Evolutionary conservation across 805 yeast genomes (phyloP), one percentile per base, ranked within the genome.

Genomic region (Candida yuanshanica): DNA sequence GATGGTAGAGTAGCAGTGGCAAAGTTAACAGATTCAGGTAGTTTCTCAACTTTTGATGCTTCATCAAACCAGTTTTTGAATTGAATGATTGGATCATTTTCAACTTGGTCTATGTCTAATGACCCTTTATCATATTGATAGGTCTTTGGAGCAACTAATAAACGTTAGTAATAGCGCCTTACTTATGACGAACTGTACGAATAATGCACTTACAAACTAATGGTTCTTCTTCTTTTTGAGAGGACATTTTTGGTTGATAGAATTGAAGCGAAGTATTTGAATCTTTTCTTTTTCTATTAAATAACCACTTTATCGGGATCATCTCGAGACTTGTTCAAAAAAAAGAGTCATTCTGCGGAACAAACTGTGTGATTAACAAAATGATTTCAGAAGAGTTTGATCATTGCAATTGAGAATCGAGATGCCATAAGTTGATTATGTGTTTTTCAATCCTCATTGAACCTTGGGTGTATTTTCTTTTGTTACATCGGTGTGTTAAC

Each of bases 1-100:
- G 84, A 74, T 8, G 97, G 97, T 46, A 90, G 67, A 44, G 77
- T 71, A 1, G 95, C 95, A 3, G 99, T 90, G 8, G 97, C 77
- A n/a, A 93, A 77, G 14, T 81, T 85, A n/a, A 78, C 70, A 2
- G 90, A 75, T 60, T 93, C 99, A 2, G 96, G 95, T 36, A 88
- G 66, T 17, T 70, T 68, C 50, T 84, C 82, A 4, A 20, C 35
- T 26, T 68, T 66, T 38, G 69, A 67, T 16, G 96, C 96, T 32
- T 84, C 87, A 13, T 76, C 66, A 58, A 86, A 93, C 99, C 99
- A 93, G 39, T 64, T 61, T 46, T 80, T 77, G 67, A 93, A 93
- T 61, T 88, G 95, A 9, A 65, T 66, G 16, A 87, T 76, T 18
- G 97, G 97, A 48, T 77, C 75, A 7, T 59, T 33, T 11, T 56